Conservation (phyloP, 1,284 basidiomycete species). For the Amylostereum areolatum region DNA sequence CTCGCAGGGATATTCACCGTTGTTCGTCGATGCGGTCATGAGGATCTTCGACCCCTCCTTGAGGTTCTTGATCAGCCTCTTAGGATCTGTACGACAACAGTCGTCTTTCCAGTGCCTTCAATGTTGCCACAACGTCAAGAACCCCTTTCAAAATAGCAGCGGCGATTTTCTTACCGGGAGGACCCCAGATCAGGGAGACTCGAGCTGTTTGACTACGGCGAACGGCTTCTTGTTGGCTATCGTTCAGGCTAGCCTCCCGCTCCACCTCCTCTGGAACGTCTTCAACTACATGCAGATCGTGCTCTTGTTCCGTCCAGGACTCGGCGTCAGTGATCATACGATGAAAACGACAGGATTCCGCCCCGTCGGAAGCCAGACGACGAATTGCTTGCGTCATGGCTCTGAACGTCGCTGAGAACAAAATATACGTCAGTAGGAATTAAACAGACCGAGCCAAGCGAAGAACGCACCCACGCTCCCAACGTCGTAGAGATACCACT, state of each 20-base stretch:
- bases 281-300: conserved; percentile 7
- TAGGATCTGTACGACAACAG: conserved; percentile 58
- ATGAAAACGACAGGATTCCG: conserved; percentile 44
- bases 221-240: conserved; percentile 47
- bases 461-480: conserved; percentile 43
- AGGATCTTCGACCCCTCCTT: conserved; percentile 40
- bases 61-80: conserved; percentile 32
- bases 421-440: background rate
- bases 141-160: too few species aligned
- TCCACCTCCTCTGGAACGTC: conserved; percentile 8
- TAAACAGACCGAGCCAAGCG: background rate
- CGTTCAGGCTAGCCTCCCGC: conserved; percentile 34
- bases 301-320: background rate
- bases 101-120: conserved; percentile 63
- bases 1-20: conserved; percentile 31
- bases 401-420: conserved; percentile 42
- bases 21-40: conserved; percentile 66
- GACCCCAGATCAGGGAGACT: conserved; percentile 59
- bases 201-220: conserved; percentile 28
- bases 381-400: conserved; percentile 60
- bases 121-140: too few species aligned
- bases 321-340: conserved; percentile 30
- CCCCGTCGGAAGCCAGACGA: conserved; percentile 35
- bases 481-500: conserved; percentile 59
- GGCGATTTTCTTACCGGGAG: conserved; percentile 55